These are phyloP conservation scores for Trichoderma hamatum DNA, from an alignment of 2,329 filamentous ascomycete species.

Conservation along the genomic window DNA sequence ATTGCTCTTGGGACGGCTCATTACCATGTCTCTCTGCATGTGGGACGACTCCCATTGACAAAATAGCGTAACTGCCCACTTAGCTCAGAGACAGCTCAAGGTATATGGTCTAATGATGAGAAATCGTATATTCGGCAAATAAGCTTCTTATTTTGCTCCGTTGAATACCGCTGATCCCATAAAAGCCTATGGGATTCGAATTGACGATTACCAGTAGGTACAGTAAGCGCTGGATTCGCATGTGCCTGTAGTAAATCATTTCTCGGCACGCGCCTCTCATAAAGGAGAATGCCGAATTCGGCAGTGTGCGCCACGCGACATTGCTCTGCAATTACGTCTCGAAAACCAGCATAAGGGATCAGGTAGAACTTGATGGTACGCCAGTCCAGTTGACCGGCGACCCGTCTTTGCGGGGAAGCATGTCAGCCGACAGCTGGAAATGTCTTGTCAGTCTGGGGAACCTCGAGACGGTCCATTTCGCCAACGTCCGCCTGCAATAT, in stretches of 20 bases:
- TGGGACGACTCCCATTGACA: not conserved
- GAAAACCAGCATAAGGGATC: slow-evolving; percentile 6
- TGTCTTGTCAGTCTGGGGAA: slow-evolving; percentile 25
- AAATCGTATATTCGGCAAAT: not conserved
- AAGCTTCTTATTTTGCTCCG: not conserved
- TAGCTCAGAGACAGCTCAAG: not conserved
- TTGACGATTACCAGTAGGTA: not conserved
- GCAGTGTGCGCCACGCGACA: not conserved
- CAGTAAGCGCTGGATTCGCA: not conserved
- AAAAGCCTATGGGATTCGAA: not conserved
- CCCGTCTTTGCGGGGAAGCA: slow-evolving; percentile 27
- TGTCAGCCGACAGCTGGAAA: slow-evolving; percentile 23
- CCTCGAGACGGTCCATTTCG: slow-evolving; percentile 12
- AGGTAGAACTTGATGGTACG: not conserved
- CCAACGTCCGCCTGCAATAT: slow-evolving; percentile 16
- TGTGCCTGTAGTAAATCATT: not conserved
- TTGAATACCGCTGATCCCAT: not conserved
- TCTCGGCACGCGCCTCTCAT: not conserved
- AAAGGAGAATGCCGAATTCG: not conserved
- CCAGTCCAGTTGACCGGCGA: slow-evolving; percentile 2
- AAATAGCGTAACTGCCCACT: not conserved
- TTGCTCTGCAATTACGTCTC: slow-evolving; percentile 20
- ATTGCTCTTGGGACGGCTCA: not conserved
- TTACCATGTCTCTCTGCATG: not conserved
- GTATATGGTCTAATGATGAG: not conserved